Evolutionary conservation across 2,329 filamentous ascomycete genomes (phyloP).

Genomic region (Chrysoporthe austroafricana): DNA sequence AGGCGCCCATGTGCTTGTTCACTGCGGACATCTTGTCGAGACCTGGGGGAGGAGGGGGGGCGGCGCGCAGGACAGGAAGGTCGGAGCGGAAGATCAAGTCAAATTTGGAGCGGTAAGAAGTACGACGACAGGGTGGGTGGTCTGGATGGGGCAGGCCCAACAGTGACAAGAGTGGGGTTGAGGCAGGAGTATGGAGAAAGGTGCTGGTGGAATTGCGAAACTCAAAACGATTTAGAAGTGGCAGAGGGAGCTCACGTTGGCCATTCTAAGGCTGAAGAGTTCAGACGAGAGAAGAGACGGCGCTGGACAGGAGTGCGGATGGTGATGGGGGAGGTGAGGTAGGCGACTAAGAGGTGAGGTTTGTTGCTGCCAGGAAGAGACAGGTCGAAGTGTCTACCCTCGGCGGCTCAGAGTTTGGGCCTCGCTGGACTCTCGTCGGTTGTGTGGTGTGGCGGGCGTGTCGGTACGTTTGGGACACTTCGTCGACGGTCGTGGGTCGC

Average conservation of each 20-base stretch:
- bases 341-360: background rate
- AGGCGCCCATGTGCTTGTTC: slow-evolving; percentile 26
- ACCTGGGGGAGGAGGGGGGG: background rate
- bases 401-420: slow-evolving; percentile 7
- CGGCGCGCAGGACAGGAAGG: slow-evolving; percentile 1
- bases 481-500: slow-evolving; percentile 27
- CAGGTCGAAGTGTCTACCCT: slow-evolving; percentile 1
- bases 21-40: slow-evolving; percentile 23
- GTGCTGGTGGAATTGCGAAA: slow-evolving; percentile 16
- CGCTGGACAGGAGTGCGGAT: background rate
- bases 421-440: background rate
- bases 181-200: slow-evolving; percentile 5
- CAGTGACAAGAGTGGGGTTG: slow-evolving; percentile 8
- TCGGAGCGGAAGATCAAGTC: slow-evolving; percentile 6
- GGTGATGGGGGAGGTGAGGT: background rate
- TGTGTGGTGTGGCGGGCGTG: slow-evolving; percentile 12
- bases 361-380: slow-evolving; percentile 1
- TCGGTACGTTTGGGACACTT: slow-evolving; percentile 14
- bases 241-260: slow-evolving; percentile 30
- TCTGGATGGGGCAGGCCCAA: slow-evolving; percentile 18
- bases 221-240: slow-evolving; percentile 21
- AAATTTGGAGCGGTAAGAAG: background rate
- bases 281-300: slow-evolving; percentile 8
- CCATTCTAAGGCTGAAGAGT: slow-evolving; percentile 26
- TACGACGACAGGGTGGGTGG: slow-evolving; percentile 10